phyloP scores from a whole-genome alignment of 352 stramenopile genomes.

The Phytophthora parvispora region DNA sequence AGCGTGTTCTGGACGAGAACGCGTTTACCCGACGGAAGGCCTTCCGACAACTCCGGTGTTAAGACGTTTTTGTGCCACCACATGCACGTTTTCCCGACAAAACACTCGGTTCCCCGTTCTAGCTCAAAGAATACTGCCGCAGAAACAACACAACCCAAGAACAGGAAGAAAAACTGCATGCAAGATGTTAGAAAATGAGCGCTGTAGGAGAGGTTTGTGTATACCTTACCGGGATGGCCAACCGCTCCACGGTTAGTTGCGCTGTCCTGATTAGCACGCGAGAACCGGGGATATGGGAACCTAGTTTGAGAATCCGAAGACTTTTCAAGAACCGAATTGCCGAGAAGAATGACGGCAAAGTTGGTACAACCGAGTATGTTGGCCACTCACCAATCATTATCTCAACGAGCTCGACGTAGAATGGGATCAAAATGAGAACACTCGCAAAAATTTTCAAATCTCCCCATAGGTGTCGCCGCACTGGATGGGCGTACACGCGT shows the following conservation, averaged over 20 bases:
- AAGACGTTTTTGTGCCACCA: slow-evolving; percentile 58
- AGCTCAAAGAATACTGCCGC: slow-evolving; percentile 60
- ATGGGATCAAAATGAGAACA: slow-evolving; percentile 43
- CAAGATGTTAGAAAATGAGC: not conserved
- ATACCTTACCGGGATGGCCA: slow-evolving; percentile 51
- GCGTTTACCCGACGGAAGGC: slow-evolving; percentile 41
- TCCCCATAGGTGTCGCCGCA: slow-evolving; percentile 33
- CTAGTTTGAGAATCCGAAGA: slow-evolving; percentile 59
- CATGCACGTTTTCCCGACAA: slow-evolving; percentile 35
- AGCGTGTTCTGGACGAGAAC: slow-evolving; percentile 52
- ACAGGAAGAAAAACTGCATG: slow-evolving; percentile 62
- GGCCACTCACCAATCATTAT: slow-evolving; percentile 33
- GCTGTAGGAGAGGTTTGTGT: too few relatives aligned
- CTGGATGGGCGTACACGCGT: slow-evolving; percentile 38
- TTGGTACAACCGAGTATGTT: slow-evolving; percentile 48
- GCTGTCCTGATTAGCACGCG: slow-evolving; percentile 48
- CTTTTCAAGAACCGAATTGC: slow-evolving; percentile 53
- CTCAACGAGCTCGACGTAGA: slow-evolving; percentile 40
- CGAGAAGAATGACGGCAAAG: slow-evolving; percentile 53
- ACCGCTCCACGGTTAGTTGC: slow-evolving; percentile 34
- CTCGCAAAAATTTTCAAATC: slow-evolving; percentile 31
- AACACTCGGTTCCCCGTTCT: slow-evolving; percentile 56
- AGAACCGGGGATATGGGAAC: slow-evolving; percentile 48
- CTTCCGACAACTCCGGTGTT: slow-evolving; percentile 36
- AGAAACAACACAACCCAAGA: slow-evolving; percentile 48